These are phyloP conservation scores for Corynespora cassiicola DNA, from an alignment of 2,329 filamentous ascomycete genomes.

Conservation along the genomic window DNA sequence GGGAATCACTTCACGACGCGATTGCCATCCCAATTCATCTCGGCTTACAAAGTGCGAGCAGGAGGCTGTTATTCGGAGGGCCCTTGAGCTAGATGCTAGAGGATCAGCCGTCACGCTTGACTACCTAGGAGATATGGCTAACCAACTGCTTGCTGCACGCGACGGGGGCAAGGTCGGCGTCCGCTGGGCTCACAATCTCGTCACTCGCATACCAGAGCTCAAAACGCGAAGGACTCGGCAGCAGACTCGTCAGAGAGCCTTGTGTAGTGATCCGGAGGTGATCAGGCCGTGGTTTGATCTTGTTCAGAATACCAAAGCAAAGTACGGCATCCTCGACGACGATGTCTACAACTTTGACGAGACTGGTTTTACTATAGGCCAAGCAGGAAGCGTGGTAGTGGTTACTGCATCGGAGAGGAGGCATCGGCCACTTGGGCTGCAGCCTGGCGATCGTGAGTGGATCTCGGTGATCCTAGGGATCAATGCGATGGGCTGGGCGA, in stretches of 20 bases:
- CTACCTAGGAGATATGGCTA: slow-evolving; percentile 1
- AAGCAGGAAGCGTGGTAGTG: background rate
- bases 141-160: slow-evolving; percentile 1
- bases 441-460: slow-evolving; percentile 5
- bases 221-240: too few relatives aligned
- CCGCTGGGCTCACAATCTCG: too few relatives aligned
- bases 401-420: slow-evolving; percentile 2
- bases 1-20: too few relatives aligned
- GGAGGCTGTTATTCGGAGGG: too few relatives aligned
- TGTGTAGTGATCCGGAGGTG: background rate
- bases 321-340: slow-evolving; percentile 4
- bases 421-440: background rate
- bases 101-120: background rate
- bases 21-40: too few relatives aligned
- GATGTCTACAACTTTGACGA: slow-evolving; percentile 4
- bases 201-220: too few relatives aligned
- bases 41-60: too few relatives aligned
- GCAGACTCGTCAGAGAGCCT: too few relatives aligned
- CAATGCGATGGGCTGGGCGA: background rate
- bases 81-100: too few relatives aligned
- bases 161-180: background rate
- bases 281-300: background rate
- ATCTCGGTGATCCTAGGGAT: slow-evolving; percentile 1
- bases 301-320: background rate
- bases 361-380: slow-evolving; percentile 4